A percentile compares a stretch with the other conserved stretches of the same genome.
Evolutionary conservation across 441 rosid species (phyloP).

Genomic region (Pelargonium australe): DNA sequence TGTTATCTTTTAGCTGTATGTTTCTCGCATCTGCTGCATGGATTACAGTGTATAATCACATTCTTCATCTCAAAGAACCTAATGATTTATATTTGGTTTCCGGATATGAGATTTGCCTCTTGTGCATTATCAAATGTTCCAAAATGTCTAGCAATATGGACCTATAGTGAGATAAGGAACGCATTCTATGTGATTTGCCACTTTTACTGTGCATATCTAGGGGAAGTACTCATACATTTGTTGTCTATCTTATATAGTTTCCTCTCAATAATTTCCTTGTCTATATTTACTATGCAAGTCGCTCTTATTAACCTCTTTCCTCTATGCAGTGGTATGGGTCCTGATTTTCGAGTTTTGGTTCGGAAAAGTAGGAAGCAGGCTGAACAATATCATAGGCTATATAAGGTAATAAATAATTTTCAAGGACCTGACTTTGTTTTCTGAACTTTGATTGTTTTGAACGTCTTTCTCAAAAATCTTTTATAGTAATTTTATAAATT

Average conservation of each 20-base stretch:
- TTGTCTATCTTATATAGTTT: not conserved
- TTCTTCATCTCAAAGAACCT: not conserved
- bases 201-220: not conserved
- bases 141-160: not conserved
- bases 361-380: conserved; percentile 99
- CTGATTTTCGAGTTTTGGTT: conserved; percentile 91
- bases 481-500: too few relatives aligned
- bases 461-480: too few relatives aligned
- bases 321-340: conserved; percentile 92
- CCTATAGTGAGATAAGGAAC: not conserved
- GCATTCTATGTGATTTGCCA: not conserved
- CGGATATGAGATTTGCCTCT: not conserved
- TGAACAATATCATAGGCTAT: conserved; percentile 83
- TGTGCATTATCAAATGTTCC: not conserved
- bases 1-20: not conserved
- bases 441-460: not conserved
- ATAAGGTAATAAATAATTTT: conserved; percentile 49
- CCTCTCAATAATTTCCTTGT: not conserved
- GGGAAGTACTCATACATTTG: not conserved
- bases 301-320: not conserved
- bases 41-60: not conserved
- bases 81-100: not conserved
- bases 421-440: not conserved
- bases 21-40: not conserved
- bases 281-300: not conserved